Evolutionary conservation across 2,329 filamentous ascomycete species (phyloP).

Genomic region (Grosmannia huntii): DNA sequence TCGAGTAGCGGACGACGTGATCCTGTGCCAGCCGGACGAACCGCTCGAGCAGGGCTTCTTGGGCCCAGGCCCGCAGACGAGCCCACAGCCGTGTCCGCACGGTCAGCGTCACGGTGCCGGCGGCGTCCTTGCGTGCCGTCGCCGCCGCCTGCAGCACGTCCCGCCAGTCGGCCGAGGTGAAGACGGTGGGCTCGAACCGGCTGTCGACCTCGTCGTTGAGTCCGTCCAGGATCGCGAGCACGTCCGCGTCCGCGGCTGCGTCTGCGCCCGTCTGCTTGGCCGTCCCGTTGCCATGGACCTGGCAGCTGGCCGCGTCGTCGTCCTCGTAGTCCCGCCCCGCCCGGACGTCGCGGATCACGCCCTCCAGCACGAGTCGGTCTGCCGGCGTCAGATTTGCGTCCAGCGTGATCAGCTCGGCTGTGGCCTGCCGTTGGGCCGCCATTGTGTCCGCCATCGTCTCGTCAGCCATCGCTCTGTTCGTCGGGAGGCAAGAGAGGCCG

Average conservation of each 20-base stretch:
- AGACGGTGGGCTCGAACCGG: constrained; percentile 33
- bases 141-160: constrained; percentile 20
- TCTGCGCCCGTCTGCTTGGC: neutral
- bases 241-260: constrained; percentile 10
- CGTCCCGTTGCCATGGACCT: constrained; percentile 4
- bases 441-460: neutral
- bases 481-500: neutral
- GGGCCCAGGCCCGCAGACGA: constrained; percentile 32
- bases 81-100: constrained; percentile 6
- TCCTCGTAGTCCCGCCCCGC: constrained; percentile 11
- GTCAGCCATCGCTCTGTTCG: neutral
- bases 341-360: constrained; percentile 25
- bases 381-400: constrained; percentile 27
- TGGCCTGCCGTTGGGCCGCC: neutral
- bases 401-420: constrained; percentile 19
- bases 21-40: constrained; percentile 43
- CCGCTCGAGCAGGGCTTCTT: constrained; percentile 40
- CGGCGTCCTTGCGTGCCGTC: constrained; percentile 2
- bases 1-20: constrained; percentile 46
- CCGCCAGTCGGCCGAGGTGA: constrained; percentile 27
- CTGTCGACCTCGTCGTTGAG: constrained; percentile 26
- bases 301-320: constrained; percentile 6
- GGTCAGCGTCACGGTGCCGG: too few species aligned
- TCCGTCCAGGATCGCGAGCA: constrained; percentile 24
- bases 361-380: constrained; percentile 27